These are phyloP conservation scores for Gossypium rotundifolium DNA, from an alignment of 345 rosid species.

Conservation along the genomic window DNA sequence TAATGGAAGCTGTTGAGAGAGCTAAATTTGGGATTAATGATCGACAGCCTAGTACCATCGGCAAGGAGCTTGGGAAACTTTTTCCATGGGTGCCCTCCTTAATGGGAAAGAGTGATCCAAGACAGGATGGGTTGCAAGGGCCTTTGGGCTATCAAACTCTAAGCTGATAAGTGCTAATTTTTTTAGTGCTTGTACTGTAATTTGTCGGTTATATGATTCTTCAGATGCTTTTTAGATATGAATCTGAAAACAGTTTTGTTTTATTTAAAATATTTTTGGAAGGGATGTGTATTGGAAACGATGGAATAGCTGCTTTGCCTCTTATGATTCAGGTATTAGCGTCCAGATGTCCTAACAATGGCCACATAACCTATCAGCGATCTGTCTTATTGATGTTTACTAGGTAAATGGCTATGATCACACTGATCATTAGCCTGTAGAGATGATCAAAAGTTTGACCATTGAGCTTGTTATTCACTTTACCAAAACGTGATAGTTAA, in stretches of 20 bases:
- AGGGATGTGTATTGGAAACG: not conserved
- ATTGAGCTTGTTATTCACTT: not conserved
- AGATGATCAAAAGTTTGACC: not conserved
- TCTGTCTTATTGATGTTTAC: not conserved
- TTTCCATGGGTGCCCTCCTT: conserved; percentile 93
- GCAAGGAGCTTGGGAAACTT: conserved; percentile 75
- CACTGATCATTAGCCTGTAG: not conserved
- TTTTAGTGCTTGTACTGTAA: conserved; percentile 1
- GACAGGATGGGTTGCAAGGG: conserved; percentile 62
- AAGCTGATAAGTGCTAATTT: conserved; percentile 38
- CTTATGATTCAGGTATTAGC: not conserved
- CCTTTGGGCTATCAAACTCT: conserved; percentile 83
- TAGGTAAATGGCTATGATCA: not conserved
- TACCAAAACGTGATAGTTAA: not conserved
- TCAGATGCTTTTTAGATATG: conserved; percentile 7
- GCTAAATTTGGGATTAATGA: conserved; percentile 84
- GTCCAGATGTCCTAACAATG: not conserved
- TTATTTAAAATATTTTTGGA: not conserved
- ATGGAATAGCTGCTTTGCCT: not conserved
- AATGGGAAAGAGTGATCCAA: conserved; percentile 44
- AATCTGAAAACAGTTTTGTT: conserved; percentile 15
- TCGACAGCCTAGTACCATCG: conserved; percentile 46
- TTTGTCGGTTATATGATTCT: not conserved
- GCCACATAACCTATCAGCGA: not conserved
- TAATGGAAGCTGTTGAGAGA: conserved; percentile 96